These are phyloP conservation scores for Calocybe gangraenosa DNA, from an alignment of 768 basidiomycete genomes.

Conservation along the genomic window DNA sequence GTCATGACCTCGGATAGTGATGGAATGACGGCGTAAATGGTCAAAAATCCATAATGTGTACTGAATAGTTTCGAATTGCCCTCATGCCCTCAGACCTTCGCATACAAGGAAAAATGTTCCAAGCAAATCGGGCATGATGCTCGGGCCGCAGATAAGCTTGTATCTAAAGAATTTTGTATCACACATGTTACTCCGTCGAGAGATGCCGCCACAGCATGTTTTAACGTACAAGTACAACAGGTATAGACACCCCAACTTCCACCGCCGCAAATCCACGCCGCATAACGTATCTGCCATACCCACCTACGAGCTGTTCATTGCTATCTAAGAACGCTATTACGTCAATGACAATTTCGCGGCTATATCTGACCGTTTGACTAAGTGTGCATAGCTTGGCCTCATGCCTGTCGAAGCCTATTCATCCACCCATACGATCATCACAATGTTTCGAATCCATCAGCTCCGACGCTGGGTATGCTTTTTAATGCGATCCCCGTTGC, in stretches of 20 bases:
- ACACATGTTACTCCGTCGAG: slow-evolving; percentile 9
- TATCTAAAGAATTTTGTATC: neutral
- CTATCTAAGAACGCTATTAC: neutral
- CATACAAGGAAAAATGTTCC: no score
- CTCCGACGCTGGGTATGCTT: no score
- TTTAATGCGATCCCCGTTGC: no score
- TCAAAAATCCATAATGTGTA: no score
- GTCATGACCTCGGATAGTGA: no score
- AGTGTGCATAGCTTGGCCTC: no score
- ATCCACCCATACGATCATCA: slow-evolving; percentile 10
- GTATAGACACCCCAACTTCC: neutral
- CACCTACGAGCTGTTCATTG: neutral
- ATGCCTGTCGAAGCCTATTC: neutral
- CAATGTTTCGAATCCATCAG: no score
- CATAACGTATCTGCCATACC: neutral
- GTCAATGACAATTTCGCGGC: neutral
- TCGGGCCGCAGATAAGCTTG: slow-evolving; percentile 10
- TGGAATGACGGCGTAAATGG: no score
- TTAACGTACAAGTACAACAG: slow-evolving; percentile 7
- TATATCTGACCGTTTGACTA: neutral
- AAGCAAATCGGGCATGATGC: neutral
- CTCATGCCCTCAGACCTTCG: no score
- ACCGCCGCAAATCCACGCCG: neutral
- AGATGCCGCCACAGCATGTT: slow-evolving; percentile 4
- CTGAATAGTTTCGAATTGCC: no score